phyloP scores from a whole-genome alignment of 2,329 filamentous ascomycete genomes.

The Aspergillus pseudotamarii region DNA sequence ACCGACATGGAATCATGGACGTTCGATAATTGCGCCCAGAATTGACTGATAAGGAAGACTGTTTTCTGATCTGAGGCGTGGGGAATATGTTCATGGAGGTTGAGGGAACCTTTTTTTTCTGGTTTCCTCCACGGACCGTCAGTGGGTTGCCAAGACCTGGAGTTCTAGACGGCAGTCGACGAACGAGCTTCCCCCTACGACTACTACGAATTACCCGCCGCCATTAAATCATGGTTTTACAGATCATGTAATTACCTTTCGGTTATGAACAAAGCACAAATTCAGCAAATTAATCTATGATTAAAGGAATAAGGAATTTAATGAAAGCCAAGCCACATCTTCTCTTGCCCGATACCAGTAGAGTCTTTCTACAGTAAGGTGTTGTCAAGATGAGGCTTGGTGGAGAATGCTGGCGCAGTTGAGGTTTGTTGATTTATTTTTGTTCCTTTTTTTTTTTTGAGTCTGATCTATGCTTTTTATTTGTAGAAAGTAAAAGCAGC shows the following conservation, averaged over 20 bases:
- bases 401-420: background rate
- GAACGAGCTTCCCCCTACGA: too few relatives aligned
- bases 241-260: background rate
- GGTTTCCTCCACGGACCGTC: background rate
- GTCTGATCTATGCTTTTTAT: background rate
- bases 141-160: constrained; percentile 11
- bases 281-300: background rate
- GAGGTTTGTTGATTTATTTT: background rate
- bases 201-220: background rate
- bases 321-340: background rate
- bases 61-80: background rate
- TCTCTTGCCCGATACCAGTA: background rate
- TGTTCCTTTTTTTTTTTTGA: background rate
- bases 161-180: background rate
- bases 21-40: background rate
- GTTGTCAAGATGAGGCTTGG: background rate
- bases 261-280: background rate
- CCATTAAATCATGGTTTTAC: background rate
- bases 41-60: background rate
- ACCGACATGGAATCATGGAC: constrained; percentile 27
- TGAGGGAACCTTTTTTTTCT: background rate
- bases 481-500: too few relatives aligned
- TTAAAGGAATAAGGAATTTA: background rate
- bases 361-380: background rate
- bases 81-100: background rate